A percentile compares a stretch with the other conserved stretches of the same genome.
These are phyloP conservation scores for Pythium aristosporum DNA, from an alignment of 352 stramenopile species.

Conservation along the genomic window DNA sequence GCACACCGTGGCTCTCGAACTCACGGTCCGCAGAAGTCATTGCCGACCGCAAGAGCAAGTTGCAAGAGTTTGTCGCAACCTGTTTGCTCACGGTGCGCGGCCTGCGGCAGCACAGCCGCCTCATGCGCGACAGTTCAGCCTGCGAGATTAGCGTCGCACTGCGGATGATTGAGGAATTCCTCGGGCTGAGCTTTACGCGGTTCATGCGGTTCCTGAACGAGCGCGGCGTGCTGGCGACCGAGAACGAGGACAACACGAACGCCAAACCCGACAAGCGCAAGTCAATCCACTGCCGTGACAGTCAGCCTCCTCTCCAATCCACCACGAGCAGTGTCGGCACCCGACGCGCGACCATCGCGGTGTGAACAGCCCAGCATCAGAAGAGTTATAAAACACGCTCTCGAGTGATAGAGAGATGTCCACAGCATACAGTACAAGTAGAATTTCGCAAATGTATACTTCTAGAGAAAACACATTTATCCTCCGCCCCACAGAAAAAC, in stretches of 20 bases:
- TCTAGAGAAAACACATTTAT: neutral
- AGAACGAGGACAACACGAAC: slow-evolving; percentile 7
- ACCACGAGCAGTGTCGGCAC: neutral
- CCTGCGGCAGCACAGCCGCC: slow-evolving; percentile 58
- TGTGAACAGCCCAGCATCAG: neutral
- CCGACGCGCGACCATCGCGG: slow-evolving; percentile 5
- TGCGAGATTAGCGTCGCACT: slow-evolving; percentile 62
- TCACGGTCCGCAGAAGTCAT: slow-evolving; percentile 26
- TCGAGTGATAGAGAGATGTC: slow-evolving; percentile 7
- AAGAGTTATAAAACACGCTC: neutral
- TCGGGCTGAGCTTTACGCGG: slow-evolving; percentile 62
- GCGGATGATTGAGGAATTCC: slow-evolving; percentile 66
- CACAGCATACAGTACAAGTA: neutral
- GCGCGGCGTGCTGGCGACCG: slow-evolving; percentile 40
- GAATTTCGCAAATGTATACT: neutral
- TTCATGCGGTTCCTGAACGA: slow-evolving; percentile 70
- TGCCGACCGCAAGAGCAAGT: slow-evolving; percentile 45
- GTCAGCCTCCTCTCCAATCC: neutral
- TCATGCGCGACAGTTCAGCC: slow-evolving; percentile 43
- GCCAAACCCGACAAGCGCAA: neutral
- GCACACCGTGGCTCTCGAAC: neutral
- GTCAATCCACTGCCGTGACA: neutral
- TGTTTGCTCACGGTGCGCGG: slow-evolving; percentile 56
- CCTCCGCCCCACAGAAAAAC: neutral
- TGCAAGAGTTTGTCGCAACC: slow-evolving; percentile 53